Conservation (phyloP, 2,329 filamentous ascomycete genomes). For the Aspergillus sergii region DNA sequence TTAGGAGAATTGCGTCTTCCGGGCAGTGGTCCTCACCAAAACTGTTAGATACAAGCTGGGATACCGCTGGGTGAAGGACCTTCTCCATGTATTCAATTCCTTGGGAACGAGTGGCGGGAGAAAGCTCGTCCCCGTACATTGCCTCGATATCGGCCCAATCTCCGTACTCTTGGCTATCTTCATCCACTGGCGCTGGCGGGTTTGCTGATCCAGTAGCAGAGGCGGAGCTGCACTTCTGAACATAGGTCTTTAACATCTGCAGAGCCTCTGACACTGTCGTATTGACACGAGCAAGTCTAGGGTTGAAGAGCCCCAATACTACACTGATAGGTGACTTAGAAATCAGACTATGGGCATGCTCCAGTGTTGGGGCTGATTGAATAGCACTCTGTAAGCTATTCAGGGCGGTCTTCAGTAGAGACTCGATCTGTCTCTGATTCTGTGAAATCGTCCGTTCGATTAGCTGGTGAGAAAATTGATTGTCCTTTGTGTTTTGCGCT, state of each 20-base stretch:
- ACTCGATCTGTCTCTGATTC: constrained; percentile 62
- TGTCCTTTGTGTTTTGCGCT: constrained; percentile 47
- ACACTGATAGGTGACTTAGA: constrained; percentile 47
- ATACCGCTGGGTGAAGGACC: constrained; percentile 52
- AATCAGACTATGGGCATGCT: constrained; percentile 48
- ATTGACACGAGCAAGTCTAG: constrained; percentile 48
- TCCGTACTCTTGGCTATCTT: constrained; percentile 68
- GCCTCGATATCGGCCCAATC: constrained; percentile 60
- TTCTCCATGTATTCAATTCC: constrained; percentile 41
- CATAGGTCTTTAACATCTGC: constrained; percentile 49
- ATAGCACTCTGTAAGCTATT: constrained; percentile 54
- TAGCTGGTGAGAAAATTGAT: constrained; percentile 47
- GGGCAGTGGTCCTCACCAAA: constrained; percentile 61
- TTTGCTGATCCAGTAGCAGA: constrained; percentile 21
- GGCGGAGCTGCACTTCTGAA: constrained; percentile 31
- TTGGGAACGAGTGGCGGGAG: constrained; percentile 19
- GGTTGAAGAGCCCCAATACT: constrained; percentile 56
- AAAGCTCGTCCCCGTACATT: constrained; percentile 34
- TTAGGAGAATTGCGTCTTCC: constrained; percentile 57
- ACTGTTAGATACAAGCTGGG: constrained; percentile 60
- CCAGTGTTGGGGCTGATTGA: constrained; percentile 41
- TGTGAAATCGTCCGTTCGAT: constrained; percentile 56
- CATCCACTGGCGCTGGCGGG: constrained; percentile 42
- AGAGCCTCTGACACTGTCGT: constrained; percentile 53
- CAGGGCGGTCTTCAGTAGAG: constrained; percentile 56